Conservation (phyloP, 306 rosid genomes). For the Cucurbita argyrosperma region DNA sequence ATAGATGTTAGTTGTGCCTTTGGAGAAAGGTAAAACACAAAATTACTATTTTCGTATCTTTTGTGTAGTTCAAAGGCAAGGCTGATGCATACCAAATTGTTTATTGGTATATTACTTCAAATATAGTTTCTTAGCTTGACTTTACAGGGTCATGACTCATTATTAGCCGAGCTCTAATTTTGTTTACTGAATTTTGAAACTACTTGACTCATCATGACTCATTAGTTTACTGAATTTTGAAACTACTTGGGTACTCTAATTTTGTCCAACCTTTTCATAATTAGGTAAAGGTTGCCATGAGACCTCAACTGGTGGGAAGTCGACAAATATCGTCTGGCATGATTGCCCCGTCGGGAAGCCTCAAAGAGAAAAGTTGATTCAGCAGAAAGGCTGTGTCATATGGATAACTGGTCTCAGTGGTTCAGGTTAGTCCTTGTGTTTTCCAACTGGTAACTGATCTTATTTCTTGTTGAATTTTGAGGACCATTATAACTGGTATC, state of each 20-base stretch:
- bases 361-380: constrained; percentile 66
- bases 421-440: constrained; percentile 53
- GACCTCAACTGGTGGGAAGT: constrained; percentile 47
- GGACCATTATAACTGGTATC: not conserved
- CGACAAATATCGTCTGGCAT: constrained; percentile 84
- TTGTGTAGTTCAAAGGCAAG: not conserved
- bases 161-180: not conserved
- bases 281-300: constrained; percentile 34
- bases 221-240: not conserved
- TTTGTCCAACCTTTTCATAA: constrained; percentile 14
- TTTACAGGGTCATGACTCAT: not conserved
- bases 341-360: constrained; percentile 52
- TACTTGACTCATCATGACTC: not conserved
- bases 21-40: not conserved
- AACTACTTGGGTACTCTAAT: constrained; percentile 17
- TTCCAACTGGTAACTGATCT: not conserved
- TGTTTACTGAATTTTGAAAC: not conserved
- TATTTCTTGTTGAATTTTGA: not conserved
- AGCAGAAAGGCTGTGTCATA: constrained; percentile 90
- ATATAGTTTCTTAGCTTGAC: not conserved
- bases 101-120: not conserved
- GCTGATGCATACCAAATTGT: not conserved
- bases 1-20: not conserved
- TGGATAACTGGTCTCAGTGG: constrained; percentile 99
- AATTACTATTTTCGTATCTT: not conserved